Evolutionary conservation across 176 grass and related monocot species (phyloP).

Genomic region (Puya raimondii): DNA sequence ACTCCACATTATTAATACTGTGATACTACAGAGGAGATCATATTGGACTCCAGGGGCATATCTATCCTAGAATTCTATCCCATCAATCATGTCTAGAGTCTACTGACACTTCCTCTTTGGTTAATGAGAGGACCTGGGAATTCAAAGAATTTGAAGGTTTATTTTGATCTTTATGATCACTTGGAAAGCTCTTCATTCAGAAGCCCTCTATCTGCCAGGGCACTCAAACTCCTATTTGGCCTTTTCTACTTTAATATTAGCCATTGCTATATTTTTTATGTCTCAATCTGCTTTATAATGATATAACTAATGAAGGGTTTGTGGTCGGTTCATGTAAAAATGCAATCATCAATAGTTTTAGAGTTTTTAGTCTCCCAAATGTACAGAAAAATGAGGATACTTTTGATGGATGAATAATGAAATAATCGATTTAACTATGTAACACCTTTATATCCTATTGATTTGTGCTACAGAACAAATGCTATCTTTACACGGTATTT

Average conservation of each 20-base stretch:
- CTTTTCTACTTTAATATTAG: neutral
- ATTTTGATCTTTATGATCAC: neutral
- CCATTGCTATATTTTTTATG: neutral
- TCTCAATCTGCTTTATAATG: no score
- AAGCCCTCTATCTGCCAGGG: neutral
- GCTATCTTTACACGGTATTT: no score
- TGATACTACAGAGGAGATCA: neutral
- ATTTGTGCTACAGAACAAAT: no score
- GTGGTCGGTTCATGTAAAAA: no score
- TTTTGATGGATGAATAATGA: neutral
- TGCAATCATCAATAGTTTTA: no score
- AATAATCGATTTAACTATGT: neutral
- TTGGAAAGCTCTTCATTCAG: neutral
- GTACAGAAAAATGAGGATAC: neutral
- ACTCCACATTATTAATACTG: neutral
- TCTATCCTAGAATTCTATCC: neutral
- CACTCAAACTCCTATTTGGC: neutral
- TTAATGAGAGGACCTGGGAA: neutral
- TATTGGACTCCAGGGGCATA: neutral
- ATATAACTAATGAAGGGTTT: no score
- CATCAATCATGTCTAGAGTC: neutral
- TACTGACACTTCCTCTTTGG: neutral
- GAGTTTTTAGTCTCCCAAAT: no score
- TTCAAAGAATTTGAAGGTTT: neutral
- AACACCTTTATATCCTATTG: no score